Base-by-base conservation (phyloP, 495 filamentous ascomycete genomes). In the Penicillium crystallinum region DNA sequence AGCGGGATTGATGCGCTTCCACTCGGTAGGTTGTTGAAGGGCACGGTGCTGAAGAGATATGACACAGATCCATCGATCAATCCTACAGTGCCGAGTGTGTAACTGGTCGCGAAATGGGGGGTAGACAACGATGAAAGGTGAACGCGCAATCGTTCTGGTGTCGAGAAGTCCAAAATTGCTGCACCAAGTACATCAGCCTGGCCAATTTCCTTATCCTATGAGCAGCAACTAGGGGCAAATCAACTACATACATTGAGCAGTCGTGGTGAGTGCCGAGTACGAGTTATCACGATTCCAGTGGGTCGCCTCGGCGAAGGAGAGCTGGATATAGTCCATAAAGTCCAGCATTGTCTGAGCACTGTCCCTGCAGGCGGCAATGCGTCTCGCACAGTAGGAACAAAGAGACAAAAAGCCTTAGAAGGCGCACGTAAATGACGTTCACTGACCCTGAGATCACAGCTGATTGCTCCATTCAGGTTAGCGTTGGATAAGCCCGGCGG, bases 251-350 rank as follows among this genome's bases (percentile, higher is more conserved):
- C 91, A 88, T 77, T 87, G 80, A 31, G 90, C 84, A 12, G 95
- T 96, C 37, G 85, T 85, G 38, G 89, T 97, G 52, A 98, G 80
- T 33, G 85, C 81, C 51, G 87, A 84, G 72, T 98, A 98, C 12
- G 85, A 89, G 70, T 96, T 97, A 73, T 98, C 91, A 53, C 82
- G 79, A 65, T 92, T 89, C 93, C 93, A 97, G 57, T 83, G 77
- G 6, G 90, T 90, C 49, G 85, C 84, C 69, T 86, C 78, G 68
- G 88, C 88, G 73, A 97, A 98, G 66, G 90, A 86, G 66, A 89
- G 82, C 69, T 95, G 92, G 70, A 98, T 84, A 72, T 95, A 91
- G 65, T 97, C 90, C 91, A 97, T 98, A 76, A 97, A 98, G 68
- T 89, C 86, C 74, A 95, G 84, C 93, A 98, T 98, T 53, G 49